phyloP scores from a whole-genome alignment of 148 eudicot species.

The Rhododendron kiyosumense region DNA sequence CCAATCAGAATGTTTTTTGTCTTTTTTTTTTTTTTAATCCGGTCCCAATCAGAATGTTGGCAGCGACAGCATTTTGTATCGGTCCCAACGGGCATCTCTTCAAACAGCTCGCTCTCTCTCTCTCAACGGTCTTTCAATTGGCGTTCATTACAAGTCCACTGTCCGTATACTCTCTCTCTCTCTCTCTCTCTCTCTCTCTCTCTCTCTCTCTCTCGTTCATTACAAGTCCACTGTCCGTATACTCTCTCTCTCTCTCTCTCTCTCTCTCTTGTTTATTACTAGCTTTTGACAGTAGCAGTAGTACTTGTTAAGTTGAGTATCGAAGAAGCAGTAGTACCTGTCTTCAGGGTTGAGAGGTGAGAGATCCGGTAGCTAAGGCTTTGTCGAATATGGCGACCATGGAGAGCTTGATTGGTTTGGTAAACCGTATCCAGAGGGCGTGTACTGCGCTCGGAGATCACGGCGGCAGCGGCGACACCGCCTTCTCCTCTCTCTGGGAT shows the following conservation, averaged over 20 bases:
- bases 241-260: not conserved
- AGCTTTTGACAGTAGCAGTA: not conserved
- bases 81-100: no score
- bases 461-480: constrained; percentile 40
- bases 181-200: not conserved
- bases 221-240: not conserved
- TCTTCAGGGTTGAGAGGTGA: not conserved
- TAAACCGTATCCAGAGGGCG: constrained; percentile 54
- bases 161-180: not conserved
- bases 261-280: not conserved
- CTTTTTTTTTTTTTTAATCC: no score
- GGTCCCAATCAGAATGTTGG: not conserved
- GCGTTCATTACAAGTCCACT: not conserved
- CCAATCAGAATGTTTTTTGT: not conserved
- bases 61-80: not conserved
- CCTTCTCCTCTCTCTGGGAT: constrained; percentile 66
- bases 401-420: constrained; percentile 67
- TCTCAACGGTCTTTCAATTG: not conserved
- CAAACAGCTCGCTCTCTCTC: no score
- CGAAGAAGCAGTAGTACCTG: not conserved
- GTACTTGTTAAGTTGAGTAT: not conserved
- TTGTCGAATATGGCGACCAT: constrained; percentile 35
- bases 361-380: not conserved
- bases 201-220: not conserved
- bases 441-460: constrained; percentile 62